Percentiles rank a stretch among this genome's conserved stretches.
Evolutionary conservation across 306 rosid species (phyloP).

Genomic region (Vicia villosa): DNA sequence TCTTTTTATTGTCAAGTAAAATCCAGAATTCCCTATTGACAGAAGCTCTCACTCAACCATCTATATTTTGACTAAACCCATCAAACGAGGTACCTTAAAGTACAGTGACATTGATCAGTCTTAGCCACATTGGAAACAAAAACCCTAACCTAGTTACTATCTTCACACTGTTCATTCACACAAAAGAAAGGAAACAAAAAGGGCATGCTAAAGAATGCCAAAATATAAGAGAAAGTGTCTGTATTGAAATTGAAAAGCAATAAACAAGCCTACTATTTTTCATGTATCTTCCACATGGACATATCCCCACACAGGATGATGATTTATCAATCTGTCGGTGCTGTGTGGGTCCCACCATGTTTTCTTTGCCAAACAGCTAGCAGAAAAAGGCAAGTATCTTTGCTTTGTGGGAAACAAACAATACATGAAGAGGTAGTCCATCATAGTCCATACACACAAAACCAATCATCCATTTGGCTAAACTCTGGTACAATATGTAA

Average conservation of each 20-base stretch:
- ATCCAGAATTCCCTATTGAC: background rate
- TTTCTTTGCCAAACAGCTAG: conserved; percentile 63
- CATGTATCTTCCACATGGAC: conserved; percentile 49
- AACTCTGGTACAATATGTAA: conserved; percentile 39
- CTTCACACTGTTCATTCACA: conserved; percentile 26
- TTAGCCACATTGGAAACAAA: conserved; percentile 27
- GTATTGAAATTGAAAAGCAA: conserved; percentile 36
- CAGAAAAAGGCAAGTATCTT: conserved; percentile 34
- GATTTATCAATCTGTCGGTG: conserved; percentile 39
- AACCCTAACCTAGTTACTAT: conserved; percentile 14
- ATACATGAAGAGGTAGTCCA: conserved; percentile 30
- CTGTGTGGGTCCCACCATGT: conserved; percentile 52
- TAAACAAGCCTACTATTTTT: conserved; percentile 35
- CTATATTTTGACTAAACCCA: conserved; percentile 19
- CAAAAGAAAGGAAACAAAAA: conserved; percentile 34
- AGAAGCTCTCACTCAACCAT: conserved; percentile 22
- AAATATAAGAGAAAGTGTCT: conserved; percentile 2
- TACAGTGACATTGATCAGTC: conserved; percentile 28
- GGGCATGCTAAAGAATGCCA: conserved; percentile 30
- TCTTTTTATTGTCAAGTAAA: conserved; percentile 20
- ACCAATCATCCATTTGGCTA: conserved; percentile 32
- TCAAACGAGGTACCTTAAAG: conserved; percentile 27
- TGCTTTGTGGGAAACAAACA: conserved; percentile 42
- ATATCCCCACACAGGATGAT: conserved; percentile 43
- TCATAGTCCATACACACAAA: conserved; percentile 26